A percentile compares a stretch with the other conserved stretches of the same genome.
Evolutionary conservation across 2,329 filamentous ascomycete species (phyloP).

Genomic region (Hypoxylon sp.): DNA sequence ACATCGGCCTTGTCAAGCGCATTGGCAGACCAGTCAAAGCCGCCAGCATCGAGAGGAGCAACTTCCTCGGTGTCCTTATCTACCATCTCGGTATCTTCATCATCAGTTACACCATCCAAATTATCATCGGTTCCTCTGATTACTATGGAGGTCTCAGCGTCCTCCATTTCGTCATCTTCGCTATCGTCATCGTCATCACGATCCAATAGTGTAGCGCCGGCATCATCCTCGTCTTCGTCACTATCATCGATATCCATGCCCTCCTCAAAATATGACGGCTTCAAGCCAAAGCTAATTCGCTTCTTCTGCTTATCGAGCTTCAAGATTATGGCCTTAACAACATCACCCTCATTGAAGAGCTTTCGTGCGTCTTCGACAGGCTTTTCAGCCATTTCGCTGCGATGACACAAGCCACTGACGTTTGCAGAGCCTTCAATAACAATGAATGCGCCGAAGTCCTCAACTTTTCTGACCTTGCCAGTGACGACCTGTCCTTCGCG

Average conservation of each 20-base stretch:
- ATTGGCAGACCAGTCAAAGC: slow-evolving; percentile 90
- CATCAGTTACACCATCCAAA: slow-evolving; percentile 58
- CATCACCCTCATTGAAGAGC: slow-evolving; percentile 89
- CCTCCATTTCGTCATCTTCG: slow-evolving; percentile 64
- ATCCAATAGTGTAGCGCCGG: slow-evolving; percentile 59
- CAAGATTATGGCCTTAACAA: slow-evolving; percentile 92
- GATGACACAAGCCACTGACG: slow-evolving; percentile 93
- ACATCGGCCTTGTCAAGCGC: slow-evolving; percentile 69
- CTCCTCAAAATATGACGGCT: slow-evolving; percentile 88
- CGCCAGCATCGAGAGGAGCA: slow-evolving; percentile 76
- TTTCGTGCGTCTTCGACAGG: slow-evolving; percentile 86
- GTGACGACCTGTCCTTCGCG: slow-evolving; percentile 85
- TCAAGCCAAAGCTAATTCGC: slow-evolving; percentile 90
- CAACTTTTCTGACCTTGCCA: slow-evolving; percentile 92
- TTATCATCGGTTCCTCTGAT: slow-evolving; percentile 63
- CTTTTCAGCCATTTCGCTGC: slow-evolving; percentile 90
- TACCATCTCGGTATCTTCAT: slow-evolving; percentile 62
- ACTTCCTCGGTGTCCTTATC: slow-evolving; percentile 57
- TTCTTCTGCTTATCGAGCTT: slow-evolving; percentile 81
- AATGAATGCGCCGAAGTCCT: slow-evolving; percentile 96
- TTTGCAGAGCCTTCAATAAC: slow-evolving; percentile 88
- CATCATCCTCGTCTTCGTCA: slow-evolving; percentile 60
- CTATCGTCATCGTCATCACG: slow-evolving; percentile 65
- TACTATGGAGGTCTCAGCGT: slow-evolving; percentile 61
- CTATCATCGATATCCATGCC: slow-evolving; percentile 64